phyloP scores from a whole-genome alignment of 2,329 filamentous ascomycete genomes.

The Colletotrichum costaricense region DNA sequence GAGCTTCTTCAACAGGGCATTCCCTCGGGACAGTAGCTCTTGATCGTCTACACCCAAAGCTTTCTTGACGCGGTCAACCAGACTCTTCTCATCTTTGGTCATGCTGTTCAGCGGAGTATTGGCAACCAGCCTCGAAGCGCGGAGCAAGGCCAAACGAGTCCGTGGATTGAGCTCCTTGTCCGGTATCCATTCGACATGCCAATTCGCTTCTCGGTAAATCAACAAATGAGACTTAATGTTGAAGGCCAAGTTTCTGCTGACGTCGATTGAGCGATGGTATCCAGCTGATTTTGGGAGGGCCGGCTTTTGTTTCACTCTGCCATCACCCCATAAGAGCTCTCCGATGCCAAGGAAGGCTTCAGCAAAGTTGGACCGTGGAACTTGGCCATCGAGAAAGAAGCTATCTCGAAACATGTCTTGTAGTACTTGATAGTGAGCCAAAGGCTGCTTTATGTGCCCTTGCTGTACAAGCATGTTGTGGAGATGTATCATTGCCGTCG shows the following conservation, averaged over 20 bases:
- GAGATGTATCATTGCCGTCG: conserved; percentile 54
- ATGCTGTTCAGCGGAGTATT: conserved; percentile 44
- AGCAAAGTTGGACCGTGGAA: conserved; percentile 3
- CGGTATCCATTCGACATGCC: conserved; percentile 49
- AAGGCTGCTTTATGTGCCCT: conserved; percentile 49
- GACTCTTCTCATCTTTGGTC: conserved; percentile 39
- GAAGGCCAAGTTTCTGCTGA: conserved; percentile 44
- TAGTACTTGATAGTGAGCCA: conserved; percentile 45
- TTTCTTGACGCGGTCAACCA: neutral
- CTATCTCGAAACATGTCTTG: neutral
- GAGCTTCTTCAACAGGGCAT: neutral
- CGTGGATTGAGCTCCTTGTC: conserved; percentile 43
- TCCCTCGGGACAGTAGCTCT: neutral
- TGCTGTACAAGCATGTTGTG: conserved; percentile 60
- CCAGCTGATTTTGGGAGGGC: no score
- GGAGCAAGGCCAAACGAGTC: conserved; percentile 42
- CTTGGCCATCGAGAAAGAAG: neutral
- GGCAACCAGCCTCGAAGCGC: conserved; percentile 38
- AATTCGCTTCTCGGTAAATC: conserved; percentile 45
- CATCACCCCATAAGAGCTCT: neutral
- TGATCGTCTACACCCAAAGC: neutral
- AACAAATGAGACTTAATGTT: conserved; percentile 46
- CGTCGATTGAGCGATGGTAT: neutral
- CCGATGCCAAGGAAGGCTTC: neutral
- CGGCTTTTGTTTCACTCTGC: neutral